These are phyloP conservation scores for Trichoderma afroharzianum DNA, from an alignment of 2,329 filamentous ascomycete species.

Conservation along the genomic window DNA sequence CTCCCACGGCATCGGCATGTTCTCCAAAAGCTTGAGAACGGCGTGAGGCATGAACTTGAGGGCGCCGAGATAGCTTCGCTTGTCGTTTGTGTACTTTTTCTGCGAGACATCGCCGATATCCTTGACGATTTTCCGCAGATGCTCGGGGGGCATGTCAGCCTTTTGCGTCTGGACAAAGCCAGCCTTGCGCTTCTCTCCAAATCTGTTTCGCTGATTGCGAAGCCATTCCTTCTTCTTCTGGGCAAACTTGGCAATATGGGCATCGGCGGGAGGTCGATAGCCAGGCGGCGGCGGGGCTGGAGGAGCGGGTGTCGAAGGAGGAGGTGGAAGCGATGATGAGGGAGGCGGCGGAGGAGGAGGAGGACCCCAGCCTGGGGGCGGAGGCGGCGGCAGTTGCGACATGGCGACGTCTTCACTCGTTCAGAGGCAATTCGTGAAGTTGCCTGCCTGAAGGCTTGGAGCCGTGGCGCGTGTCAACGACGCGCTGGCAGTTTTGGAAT, in stretches of 20 bases:
- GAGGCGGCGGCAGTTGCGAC: constrained; percentile 54
- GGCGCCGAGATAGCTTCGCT: constrained; percentile 94
- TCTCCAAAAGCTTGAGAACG: constrained; percentile 93
- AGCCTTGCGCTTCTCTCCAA: constrained; percentile 93
- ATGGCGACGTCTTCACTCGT: constrained; percentile 37
- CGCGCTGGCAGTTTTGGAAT: constrained; percentile 27
- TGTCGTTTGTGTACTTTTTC: constrained; percentile 98
- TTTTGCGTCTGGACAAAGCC: constrained; percentile 98
- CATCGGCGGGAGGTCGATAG: constrained; percentile 75
- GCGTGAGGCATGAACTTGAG: constrained; percentile 99
- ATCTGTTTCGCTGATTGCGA: constrained; percentile 82
- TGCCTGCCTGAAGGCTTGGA: constrained; percentile 31
- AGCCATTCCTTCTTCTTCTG: constrained; percentile 99
- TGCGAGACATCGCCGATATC: constrained; percentile 99
- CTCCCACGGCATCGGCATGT: constrained; percentile 99
- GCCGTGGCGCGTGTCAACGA: constrained; percentile 35
- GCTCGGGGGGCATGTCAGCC: constrained; percentile 96
- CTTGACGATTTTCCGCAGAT: constrained; percentile 95
- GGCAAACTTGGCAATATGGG: constrained; percentile 87
- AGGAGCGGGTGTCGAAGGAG: constrained; percentile 51
- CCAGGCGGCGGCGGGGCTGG: constrained; percentile 77
- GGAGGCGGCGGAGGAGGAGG: constrained; percentile 53
- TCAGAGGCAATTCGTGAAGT: constrained; percentile 23
- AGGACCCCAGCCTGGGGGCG: constrained; percentile 56
- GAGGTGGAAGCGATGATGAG: constrained; percentile 54